A percentile compares a stretch with the other conserved stretches of the same genome.
These are phyloP conservation scores for Prunus campanulata DNA, from an alignment of 306 rosid species.

Conservation along the genomic window DNA sequence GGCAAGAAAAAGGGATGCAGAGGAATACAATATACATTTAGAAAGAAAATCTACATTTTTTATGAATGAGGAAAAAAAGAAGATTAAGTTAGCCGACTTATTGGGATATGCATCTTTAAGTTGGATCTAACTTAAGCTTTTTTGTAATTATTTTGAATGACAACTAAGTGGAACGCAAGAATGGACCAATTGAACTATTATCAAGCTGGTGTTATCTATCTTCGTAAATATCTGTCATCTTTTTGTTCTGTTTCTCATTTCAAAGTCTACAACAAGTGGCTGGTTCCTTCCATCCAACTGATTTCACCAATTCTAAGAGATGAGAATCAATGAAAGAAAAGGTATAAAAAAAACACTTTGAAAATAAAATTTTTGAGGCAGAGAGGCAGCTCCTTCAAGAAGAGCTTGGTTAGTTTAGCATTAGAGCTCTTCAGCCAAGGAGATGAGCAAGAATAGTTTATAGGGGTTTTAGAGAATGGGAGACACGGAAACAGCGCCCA, in stretches of 20 bases:
- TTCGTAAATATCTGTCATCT: neutral
- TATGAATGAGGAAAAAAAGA: neutral
- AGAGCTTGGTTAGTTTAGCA: conserved; percentile 57
- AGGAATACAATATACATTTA: neutral
- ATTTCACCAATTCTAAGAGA: conserved; percentile 41
- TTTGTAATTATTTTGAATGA: neutral
- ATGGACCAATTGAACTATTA: neutral
- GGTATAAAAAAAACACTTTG: neutral
- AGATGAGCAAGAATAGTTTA: conserved; percentile 52
- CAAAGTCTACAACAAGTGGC: conserved; percentile 46
- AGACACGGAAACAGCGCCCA: conserved; percentile 99
- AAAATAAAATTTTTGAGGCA: neutral
- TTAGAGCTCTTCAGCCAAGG: conserved; percentile 89
- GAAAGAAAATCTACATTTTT: neutral
- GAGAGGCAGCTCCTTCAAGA: conserved; percentile 59
- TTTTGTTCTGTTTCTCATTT: neutral
- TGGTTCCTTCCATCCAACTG: conserved; percentile 6
- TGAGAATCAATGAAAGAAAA: conserved; percentile 37
- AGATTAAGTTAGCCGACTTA: conserved; percentile 21
- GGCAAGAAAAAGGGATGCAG: neutral
- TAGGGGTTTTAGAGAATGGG: conserved; percentile 52
- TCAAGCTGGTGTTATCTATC: neutral
- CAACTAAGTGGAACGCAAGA: neutral
- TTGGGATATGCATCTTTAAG: conserved; percentile 4
- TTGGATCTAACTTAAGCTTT: neutral